Conservation (phyloP, 805 yeast species). For the Myxozyma neglecta region DNA sequence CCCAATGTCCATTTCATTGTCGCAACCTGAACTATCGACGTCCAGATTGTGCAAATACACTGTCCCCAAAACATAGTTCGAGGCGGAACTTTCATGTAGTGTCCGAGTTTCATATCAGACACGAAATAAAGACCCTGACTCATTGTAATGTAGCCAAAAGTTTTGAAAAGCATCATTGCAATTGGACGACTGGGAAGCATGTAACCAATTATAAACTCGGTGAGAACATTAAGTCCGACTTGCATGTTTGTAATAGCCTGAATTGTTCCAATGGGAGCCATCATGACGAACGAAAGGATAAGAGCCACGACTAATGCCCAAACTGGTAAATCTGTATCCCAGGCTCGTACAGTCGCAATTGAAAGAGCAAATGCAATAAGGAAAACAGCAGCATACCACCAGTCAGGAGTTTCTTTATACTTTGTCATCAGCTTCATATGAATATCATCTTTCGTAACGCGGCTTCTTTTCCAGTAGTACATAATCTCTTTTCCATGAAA, state of each 20-base stretch:
- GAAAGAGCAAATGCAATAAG: slow-evolving; percentile 42
- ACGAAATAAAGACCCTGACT: slow-evolving; percentile 55
- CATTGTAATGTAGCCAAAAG: slow-evolving; percentile 48
- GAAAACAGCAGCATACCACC: slow-evolving; percentile 41
- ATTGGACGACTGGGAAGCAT: slow-evolving; percentile 61
- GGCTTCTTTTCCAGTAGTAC: slow-evolving; percentile 56
- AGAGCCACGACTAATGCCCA: slow-evolving; percentile 64
- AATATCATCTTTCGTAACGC: slow-evolving; percentile 53
- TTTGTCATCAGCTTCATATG: slow-evolving; percentile 54
- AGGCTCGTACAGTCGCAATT: slow-evolving; percentile 43
- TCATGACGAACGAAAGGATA: slow-evolving; percentile 38
- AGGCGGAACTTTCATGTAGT: slow-evolving; percentile 66
- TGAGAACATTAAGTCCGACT: slow-evolving; percentile 61
- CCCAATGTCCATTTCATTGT: slow-evolving; percentile 46
- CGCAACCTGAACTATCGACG: slow-evolving; percentile 46
- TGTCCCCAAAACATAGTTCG: slow-evolving; percentile 57
- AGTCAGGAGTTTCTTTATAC: slow-evolving; percentile 62
- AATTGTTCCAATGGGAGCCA: slow-evolving; percentile 62
- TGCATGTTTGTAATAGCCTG: slow-evolving; percentile 61
- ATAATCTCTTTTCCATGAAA: slow-evolving; percentile 63
- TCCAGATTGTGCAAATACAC: slow-evolving; percentile 48
- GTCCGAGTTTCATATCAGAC: slow-evolving; percentile 61
- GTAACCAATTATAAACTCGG: slow-evolving; percentile 65
- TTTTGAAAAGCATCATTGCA: slow-evolving; percentile 62
- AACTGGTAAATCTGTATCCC: slow-evolving; percentile 54